These are phyloP conservation scores for Xylaria sp. DNA, from an alignment of 2,329 filamentous ascomycete species.

Conservation along the genomic window DNA sequence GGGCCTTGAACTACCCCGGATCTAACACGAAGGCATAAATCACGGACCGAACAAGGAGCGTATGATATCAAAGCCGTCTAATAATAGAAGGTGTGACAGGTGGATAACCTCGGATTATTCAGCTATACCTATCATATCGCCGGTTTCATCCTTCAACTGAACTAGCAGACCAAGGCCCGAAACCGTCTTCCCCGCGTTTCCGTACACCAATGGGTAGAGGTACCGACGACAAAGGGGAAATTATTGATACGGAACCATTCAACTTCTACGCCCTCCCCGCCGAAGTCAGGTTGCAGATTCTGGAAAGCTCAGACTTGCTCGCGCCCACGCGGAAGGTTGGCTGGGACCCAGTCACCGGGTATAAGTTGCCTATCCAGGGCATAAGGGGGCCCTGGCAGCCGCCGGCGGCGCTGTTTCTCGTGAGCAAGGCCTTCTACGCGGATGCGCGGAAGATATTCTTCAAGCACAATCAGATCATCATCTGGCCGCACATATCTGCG, in stretches of 20 bases:
- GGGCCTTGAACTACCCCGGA: background rate
- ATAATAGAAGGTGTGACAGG: background rate
- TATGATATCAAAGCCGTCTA: too few species aligned
- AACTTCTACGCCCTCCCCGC: slow-evolving; percentile 19
- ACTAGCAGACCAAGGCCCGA: background rate
- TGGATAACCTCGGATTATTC: background rate
- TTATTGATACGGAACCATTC: background rate
- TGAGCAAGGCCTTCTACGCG: slow-evolving; percentile 16
- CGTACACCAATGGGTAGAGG: background rate
- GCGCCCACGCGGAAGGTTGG: slow-evolving; percentile 2
- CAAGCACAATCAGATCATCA: slow-evolving; percentile 2
- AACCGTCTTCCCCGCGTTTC: background rate
- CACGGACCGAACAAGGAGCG: background rate
- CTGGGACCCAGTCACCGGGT: slow-evolving; percentile 6
- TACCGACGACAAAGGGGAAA: background rate
- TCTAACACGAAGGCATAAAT: background rate
- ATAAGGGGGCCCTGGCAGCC: background rate
- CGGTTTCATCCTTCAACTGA: too few species aligned
- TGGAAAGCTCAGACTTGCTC: slow-evolving; percentile 18
- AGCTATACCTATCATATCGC: background rate
- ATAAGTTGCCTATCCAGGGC: background rate
- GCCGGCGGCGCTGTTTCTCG: slow-evolving; percentile 6
- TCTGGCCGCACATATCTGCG: background rate
- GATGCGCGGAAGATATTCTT: slow-evolving; percentile 8
- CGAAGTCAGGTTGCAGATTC: slow-evolving; percentile 18